Base-by-base conservation (phyloP, 148 eudicot genomes). In the Dysphania ambrosioides region DNA sequence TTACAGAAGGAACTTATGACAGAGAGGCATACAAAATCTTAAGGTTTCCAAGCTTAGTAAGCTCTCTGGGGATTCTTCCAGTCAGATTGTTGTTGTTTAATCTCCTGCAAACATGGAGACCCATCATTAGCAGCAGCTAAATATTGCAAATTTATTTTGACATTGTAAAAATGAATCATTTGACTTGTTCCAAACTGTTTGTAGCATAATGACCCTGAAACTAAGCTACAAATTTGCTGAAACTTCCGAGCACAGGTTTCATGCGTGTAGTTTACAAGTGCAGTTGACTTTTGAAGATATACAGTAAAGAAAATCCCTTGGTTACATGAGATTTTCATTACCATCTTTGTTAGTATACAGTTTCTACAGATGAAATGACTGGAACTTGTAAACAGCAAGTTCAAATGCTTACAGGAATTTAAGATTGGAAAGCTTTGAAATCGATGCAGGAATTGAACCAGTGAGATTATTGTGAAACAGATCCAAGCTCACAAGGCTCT, bases 401-500 rank as follows among this genome's bases (percentile, higher is more conserved):
- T 26, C n/a, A n/a, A n/a, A 53, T 36, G 77, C 91, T 87, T 79
- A 90, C 92, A 88, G 71, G 61, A 85, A 88, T 73, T 85, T 90
- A 77, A 90, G 87, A 64, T 84, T 87, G 70, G 89, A 82, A 79
- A 90, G 92, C 21, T 73, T 84, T 74, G 91, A 88, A 51, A 86
- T 85, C 1, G 90, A 82, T 1, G 87, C 68, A 72, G 92, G 88
- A 66, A 90, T 82, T 6, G 86, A 53, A 4, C 86, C 97, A 12
- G 97, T 83, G 59, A 91, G 89, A 75, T 91, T 86, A 78, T 89
- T 91, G 82, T 81, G 85, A 83, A 82, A 91, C 44, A 91, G 79
- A 74, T 89, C 97, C 72, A 91, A 80, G 85, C 97, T 91, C 74
- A 91, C 79, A 62, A 91, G 92, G 77, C 85, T 89, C 81, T 86